phyloP scores from a whole-genome alignment of 495 filamentous ascomycete genomes.

The Neurospora sp. region DNA sequence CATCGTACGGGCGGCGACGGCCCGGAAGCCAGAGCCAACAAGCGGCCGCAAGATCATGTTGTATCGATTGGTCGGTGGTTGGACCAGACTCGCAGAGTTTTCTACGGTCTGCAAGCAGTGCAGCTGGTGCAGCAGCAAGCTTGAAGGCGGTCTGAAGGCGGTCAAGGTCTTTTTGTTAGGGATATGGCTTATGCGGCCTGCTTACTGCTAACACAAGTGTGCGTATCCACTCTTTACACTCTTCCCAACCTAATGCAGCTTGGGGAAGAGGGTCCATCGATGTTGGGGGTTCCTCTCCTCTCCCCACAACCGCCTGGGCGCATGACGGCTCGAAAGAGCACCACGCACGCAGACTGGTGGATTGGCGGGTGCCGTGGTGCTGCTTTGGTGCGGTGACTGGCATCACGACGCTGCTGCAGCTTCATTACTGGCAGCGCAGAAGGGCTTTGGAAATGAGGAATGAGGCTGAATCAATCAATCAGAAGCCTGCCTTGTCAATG shows the following conservation, averaged over 20 bases:
- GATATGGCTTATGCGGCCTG: neutral
- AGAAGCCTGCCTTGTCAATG: conserved; percentile 5
- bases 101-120: neutral
- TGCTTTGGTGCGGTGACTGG: neutral
- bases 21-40: neutral
- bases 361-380: neutral
- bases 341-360: neutral
- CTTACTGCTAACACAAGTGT: neutral
- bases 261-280: neutral
- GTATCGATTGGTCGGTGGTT: neutral
- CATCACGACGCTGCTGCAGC: neutral
- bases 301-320: neutral
- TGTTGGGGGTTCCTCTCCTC: neutral
- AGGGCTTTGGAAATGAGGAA: conserved; percentile 5
- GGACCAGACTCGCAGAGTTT: neutral
- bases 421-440: neutral
- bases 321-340: neutral
- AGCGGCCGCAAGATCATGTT: neutral
- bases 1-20: neutral
- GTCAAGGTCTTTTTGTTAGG: neutral
- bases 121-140: neutral
- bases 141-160: neutral
- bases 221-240: neutral
- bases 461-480: conserved; percentile 25
- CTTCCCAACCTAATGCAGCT: neutral